Evolutionary conservation across 331 rosid genomes (phyloP).

Genomic region (Quercus phellos): DNA sequence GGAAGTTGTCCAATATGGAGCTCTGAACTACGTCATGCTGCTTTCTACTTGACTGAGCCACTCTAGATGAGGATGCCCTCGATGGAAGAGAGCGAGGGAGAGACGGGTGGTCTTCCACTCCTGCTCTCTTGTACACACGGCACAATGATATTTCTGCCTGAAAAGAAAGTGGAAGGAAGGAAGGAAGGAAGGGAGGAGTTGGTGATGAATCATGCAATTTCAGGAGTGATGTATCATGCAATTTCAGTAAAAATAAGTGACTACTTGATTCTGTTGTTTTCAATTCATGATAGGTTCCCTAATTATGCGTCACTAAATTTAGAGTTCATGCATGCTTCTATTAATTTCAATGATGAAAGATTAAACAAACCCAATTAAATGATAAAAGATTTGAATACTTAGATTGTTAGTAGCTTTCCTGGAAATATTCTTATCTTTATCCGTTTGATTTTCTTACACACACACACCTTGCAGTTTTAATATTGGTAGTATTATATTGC

Average conservation of each 20-base stretch:
- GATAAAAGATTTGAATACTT: not conserved
- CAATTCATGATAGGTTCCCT: not conserved
- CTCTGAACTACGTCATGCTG: conserved; percentile 22
- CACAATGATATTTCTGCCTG: conserved; percentile 96
- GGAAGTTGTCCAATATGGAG: conserved; percentile 16
- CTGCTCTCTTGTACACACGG: conserved; percentile 88
- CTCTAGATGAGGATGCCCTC: conserved; percentile 43
- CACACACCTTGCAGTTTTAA: not conserved
- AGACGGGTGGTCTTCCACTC: conserved; percentile 89
- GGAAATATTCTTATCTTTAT: not conserved
- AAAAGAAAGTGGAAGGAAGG: not conserved
- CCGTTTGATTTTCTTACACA: not conserved
- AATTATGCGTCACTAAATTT: not conserved
- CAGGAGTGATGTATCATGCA: not conserved
- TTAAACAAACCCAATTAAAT: not conserved
- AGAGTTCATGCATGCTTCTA: conserved; percentile 15
- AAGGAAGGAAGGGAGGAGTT: not conserved
- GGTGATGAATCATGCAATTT: not conserved
- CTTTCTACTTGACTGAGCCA: conserved; percentile 12
- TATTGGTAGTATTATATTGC: too few relatives aligned
- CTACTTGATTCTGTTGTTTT: not conserved
- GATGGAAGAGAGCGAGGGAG: conserved; percentile 74
- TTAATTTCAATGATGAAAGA: not conserved
- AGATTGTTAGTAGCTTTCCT: not conserved
- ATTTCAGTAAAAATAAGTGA: not conserved